phyloP scores from a whole-genome alignment of 345 rosid genomes.

The Kandelia obovata region DNA sequence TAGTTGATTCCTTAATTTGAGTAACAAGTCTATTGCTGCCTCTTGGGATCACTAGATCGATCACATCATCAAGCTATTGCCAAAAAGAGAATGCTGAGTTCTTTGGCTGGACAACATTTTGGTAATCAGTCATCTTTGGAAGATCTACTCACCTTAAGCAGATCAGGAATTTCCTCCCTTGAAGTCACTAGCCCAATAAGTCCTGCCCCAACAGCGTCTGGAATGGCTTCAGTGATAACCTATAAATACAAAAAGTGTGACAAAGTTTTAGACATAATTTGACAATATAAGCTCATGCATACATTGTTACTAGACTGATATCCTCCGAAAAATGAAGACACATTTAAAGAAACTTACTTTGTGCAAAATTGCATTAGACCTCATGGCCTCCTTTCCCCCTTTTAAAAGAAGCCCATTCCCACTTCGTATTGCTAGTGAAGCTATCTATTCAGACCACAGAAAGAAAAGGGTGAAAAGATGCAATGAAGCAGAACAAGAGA shows the following conservation, averaged over 20 bases:
- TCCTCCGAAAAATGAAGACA: not conserved
- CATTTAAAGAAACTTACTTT: slow-evolving; percentile 47
- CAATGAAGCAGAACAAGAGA: slow-evolving; percentile 1
- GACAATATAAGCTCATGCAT: not conserved
- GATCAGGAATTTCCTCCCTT: slow-evolving; percentile 94
- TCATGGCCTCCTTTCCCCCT: slow-evolving; percentile 95
- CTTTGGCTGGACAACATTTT: slow-evolving; percentile 1
- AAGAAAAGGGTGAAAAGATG: slow-evolving; percentile 2
- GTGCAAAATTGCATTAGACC: slow-evolving; percentile 91
- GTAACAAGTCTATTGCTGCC: slow-evolving; percentile 96
- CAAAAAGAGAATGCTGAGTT: slow-evolving; percentile 24
- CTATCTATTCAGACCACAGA: slow-evolving; percentile 56
- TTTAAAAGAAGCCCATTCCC: slow-evolving; percentile 93
- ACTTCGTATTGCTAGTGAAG: slow-evolving; percentile 91
- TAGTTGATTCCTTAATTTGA: slow-evolving; percentile 81
- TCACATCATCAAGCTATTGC: slow-evolving; percentile 92
- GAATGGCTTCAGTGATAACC: slow-evolving; percentile 92
- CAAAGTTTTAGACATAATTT: slow-evolving; percentile 14
- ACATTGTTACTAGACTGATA: too few relatives aligned
- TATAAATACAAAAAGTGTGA: slow-evolving; percentile 24
- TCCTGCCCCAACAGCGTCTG: slow-evolving; percentile 65
- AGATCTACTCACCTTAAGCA: slow-evolving; percentile 64
- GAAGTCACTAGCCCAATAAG: slow-evolving; percentile 93
- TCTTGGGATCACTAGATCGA: slow-evolving; percentile 98
- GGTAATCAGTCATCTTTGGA: slow-evolving; percentile 7